Evolutionary conservation across 2,329 filamentous ascomycete genomes (phyloP), one percentile per base, ranked within the genome.

Genomic region (Fusarium caatingaense): DNA sequence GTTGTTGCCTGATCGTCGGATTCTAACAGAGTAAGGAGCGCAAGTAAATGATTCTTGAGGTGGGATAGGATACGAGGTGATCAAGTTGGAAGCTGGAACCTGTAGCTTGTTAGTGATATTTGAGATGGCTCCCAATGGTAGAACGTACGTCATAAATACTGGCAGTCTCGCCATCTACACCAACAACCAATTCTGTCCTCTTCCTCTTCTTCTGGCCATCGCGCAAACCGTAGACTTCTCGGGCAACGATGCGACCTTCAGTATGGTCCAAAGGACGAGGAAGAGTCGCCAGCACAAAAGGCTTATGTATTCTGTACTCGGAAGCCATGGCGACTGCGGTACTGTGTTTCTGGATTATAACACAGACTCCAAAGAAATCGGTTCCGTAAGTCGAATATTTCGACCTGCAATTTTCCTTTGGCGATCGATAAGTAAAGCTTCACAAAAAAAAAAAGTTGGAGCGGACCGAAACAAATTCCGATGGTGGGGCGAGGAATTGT

Each of bases 31-130:
- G 76, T 83, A 85, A 21, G 88, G 86, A 11, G 88, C 78, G 77
- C 89, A 91, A 56, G 88, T 88, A 76, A 91, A 89, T 54, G 83
- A 84, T 56, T 89, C 86, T 77, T 90, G 88, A 3, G 89, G 89
- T 27, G 89, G 87, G 64, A 91, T 86, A 23, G 89, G 88, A 76
- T 91, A 91, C 3, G 89, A 91, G 9, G 89, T 91, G 72, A 91
- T 84, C 66, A 91, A 81, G 65, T 86, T 84, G 8, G 88, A 87
- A 6, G 87, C 86, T 6, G 88, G 84, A 47, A 91, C 83, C 89
- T 91, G 68, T 61, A 30, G 64, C 27, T 28, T 18, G 46, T 65
- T 55, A 69, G 59, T 27, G 55, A 53, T n/a, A 57, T 21, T 15
- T 16, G 16, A n/a, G 16, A 28, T 21, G 30, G 20, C 8, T 23